These are phyloP conservation scores for Colletotrichum incanum DNA, from an alignment of 2,329 filamentous ascomycete species.

Conservation along the genomic window DNA sequence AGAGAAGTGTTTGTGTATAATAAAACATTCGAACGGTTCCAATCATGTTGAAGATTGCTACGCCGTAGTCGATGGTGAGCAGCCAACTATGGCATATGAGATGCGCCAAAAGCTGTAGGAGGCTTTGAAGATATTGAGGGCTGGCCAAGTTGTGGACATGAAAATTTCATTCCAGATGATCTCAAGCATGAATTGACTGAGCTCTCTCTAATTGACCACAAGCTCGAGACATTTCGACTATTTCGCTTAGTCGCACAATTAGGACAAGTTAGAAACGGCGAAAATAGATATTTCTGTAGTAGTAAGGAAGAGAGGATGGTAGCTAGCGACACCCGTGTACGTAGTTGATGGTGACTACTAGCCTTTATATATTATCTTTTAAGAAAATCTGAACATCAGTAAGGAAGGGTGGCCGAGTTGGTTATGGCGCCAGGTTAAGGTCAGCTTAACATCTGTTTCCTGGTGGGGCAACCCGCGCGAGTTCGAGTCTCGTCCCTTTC, in stretches of 20 bases:
- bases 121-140: background rate
- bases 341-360: too few species aligned
- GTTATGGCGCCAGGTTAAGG: constrained; percentile 44
- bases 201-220: background rate
- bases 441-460: constrained; percentile 44
- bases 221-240: too few species aligned
- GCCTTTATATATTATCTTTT: too few species aligned
- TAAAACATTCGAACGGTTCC: background rate
- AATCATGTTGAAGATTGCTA: background rate
- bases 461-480: constrained; percentile 44
- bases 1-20: background rate
- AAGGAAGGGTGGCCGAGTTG: constrained; percentile 44
- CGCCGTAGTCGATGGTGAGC: background rate
- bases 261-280: background rate
- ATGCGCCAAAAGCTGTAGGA: background rate
- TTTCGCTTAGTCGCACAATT: background rate
- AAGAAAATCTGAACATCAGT: too few species aligned
- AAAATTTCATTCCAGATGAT: background rate
- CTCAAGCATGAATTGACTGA: background rate
- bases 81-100: background rate
- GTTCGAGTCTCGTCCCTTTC: constrained; percentile 43
- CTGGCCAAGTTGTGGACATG: background rate
- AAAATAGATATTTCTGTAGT: too few species aligned
- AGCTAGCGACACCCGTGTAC: too few species aligned
- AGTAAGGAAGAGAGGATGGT: too few species aligned